phyloP scores from a whole-genome alignment of 2,329 filamentous ascomycete genomes.

The Phaeomoniella chlamydospora region DNA sequence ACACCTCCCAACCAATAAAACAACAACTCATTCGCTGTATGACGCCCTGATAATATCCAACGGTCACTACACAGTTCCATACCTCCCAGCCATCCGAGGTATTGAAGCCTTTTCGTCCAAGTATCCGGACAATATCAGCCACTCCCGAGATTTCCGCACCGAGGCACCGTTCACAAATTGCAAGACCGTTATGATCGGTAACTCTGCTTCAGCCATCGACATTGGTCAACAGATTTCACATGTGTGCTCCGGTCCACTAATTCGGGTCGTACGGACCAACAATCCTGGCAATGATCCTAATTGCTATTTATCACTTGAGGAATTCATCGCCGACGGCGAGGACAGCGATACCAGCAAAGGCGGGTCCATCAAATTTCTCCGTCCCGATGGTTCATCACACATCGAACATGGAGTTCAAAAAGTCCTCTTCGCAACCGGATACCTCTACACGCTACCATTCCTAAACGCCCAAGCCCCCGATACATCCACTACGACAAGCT shows the following conservation, averaged over 20 bases:
- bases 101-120: constrained; percentile 43
- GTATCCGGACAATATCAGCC: constrained; percentile 48
- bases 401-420: constrained; percentile 56
- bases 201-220: constrained; percentile 71
- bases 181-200: constrained; percentile 74
- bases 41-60: constrained; percentile 67
- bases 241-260: constrained; percentile 43
- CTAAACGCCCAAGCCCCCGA: too few relatives aligned
- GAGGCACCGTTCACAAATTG: constrained; percentile 48
- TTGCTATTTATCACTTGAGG: constrained; percentile 45
- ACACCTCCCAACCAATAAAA: constrained; percentile 30
- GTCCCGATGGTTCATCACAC: constrained; percentile 49
- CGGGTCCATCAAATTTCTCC: constrained; percentile 33
- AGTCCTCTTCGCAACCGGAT: constrained; percentile 79
- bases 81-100: constrained; percentile 48
- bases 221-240: constrained; percentile 62
- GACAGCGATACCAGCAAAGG: too few relatives aligned
- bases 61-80: constrained; percentile 59
- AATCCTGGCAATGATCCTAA: too few relatives aligned
- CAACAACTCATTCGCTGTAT: constrained; percentile 37
- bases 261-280: too few relatives aligned
- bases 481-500: too few relatives aligned
- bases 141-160: constrained; percentile 68
- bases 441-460: constrained; percentile 75
- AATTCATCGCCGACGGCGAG: constrained; percentile 38